Base-by-base conservation (phyloP, 257 asterid genomes). In the Solanum pinnatisectum region DNA sequence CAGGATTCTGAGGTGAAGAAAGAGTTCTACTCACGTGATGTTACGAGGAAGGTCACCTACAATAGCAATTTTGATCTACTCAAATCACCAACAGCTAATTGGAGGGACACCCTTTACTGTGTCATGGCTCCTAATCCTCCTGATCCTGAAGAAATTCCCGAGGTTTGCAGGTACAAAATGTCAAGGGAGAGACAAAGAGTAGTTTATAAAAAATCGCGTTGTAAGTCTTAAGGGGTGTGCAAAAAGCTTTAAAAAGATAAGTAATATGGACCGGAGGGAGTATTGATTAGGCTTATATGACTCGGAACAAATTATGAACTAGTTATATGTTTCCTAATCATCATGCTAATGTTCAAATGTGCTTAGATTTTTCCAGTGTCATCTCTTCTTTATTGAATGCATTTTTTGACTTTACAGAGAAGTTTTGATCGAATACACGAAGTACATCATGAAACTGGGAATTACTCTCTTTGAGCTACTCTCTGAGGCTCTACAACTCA, bases 91-190 rank as follows among this genome's bases (percentile, higher is more conserved):
- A 16, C 92, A 12, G 93, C 96, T 83, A 90, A 94, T 32, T 91
- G 93, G 93, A 87, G 93, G 84, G 93, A 91, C 60, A 85, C 94
- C 37, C 39, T 91, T 85, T 90, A 35, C 46, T 93, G 93, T 74
- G 78, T 76, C 35, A 76, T 92, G 87, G 91, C 92, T 33, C 94
- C 96, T 20, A 9, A 90, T 79, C 49, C 85, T 59, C 93, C 89
- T 2, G 11, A 59, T 2, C 92, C 88, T 18, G 32, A 91, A 6
- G 90, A 92, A 65, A 89, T 93, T 85, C 93, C 96, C 6, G 10
- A 59, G 8, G 85, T 87, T 1, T 92, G 93, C 91, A 91, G 96
- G 96, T 92, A 88, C n/a, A 35, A 11, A 30, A 76, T 76, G 33
- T 70, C 32, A 5, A 6, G 23, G 22, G 60, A 16, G 23, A 52